phyloP scores from a whole-genome alignment of 1,139 yeast genomes.

The Nakaseomyces glabratus region DNA sequence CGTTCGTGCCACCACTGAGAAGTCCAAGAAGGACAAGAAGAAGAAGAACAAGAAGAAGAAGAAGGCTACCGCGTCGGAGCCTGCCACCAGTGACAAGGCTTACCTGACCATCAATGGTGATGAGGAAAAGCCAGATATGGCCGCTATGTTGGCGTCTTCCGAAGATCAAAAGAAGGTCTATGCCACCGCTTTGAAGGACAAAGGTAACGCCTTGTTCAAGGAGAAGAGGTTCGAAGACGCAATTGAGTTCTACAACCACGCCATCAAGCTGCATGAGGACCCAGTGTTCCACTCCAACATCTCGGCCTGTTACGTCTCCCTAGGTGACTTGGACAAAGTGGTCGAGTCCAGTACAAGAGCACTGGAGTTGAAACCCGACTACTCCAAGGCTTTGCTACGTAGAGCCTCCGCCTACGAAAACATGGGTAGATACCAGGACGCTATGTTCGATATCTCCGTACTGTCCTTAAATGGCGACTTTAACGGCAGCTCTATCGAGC shows the following conservation, averaged over 20 bases:
- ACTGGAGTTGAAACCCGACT: constrained; percentile 72
- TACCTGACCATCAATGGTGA: not conserved
- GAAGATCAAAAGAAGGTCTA: constrained; percentile 53
- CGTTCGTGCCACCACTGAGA: constrained; percentile 11
- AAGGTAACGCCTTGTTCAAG: constrained; percentile 74
- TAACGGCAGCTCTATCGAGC: constrained; percentile 65
- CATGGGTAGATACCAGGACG: constrained; percentile 65
- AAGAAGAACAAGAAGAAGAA: constrained; percentile 35
- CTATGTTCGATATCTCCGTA: constrained; percentile 85
- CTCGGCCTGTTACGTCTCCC: constrained; percentile 85
- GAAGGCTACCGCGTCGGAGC: constrained; percentile 34
- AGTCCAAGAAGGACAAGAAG: constrained; percentile 15
- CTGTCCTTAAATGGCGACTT: constrained; percentile 67
- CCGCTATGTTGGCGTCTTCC: constrained; percentile 33
- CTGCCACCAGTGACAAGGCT: constrained; percentile 35
- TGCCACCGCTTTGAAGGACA: constrained; percentile 73
- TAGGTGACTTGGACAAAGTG: constrained; percentile 69
- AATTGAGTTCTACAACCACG: constrained; percentile 64
- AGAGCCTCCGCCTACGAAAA: constrained; percentile 80
- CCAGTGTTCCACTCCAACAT: constrained; percentile 86
- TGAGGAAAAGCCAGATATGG: constrained; percentile 14
- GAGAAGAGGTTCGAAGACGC: constrained; percentile 60
- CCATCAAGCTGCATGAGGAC: constrained; percentile 63
- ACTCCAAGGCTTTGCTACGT: constrained; percentile 73
- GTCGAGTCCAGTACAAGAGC: constrained; percentile 82